phyloP scores from a whole-genome alignment of 768 basidiomycete species.

The Pleurotus tuber-regium region DNA sequence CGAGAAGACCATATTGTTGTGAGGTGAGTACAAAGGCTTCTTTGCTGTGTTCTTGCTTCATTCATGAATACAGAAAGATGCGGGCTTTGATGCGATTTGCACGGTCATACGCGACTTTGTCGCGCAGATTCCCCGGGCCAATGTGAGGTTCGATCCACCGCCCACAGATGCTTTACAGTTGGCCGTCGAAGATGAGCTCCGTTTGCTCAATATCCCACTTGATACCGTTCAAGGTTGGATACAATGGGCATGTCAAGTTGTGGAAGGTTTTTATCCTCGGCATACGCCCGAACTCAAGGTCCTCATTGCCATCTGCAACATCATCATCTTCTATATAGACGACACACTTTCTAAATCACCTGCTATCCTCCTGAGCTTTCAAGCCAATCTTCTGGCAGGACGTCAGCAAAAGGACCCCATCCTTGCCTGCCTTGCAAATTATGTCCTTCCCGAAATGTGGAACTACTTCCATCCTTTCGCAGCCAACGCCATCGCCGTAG shows the following conservation, averaged over 20 bases:
- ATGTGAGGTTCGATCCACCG: neutral
- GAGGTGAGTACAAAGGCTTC: too few species aligned
- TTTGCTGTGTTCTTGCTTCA: too few species aligned
- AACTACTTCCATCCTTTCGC: neutral
- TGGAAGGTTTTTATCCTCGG: neutral
- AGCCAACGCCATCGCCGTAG: neutral
- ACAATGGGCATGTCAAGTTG: constrained; percentile 3
- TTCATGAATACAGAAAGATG: too few species aligned
- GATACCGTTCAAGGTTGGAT: neutral
- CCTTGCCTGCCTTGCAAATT: neutral
- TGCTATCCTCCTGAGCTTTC: neutral
- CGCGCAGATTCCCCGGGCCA: neutral
- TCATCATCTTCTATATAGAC: constrained; percentile 3
- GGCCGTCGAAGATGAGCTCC: neutral
- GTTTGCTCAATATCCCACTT: neutral
- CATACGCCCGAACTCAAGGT: constrained; percentile 4
- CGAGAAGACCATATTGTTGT: too few species aligned
- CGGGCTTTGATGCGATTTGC: neutral
- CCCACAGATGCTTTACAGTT: neutral
- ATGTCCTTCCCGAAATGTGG: neutral
- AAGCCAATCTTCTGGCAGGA: neutral
- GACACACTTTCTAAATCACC: neutral
- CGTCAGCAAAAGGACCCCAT: neutral
- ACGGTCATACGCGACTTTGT: neutral
- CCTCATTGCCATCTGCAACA: constrained; percentile 1